Conservation (phyloP, 2,329 filamentous ascomycete genomes). For the Stemphylium lycopersici region DNA sequence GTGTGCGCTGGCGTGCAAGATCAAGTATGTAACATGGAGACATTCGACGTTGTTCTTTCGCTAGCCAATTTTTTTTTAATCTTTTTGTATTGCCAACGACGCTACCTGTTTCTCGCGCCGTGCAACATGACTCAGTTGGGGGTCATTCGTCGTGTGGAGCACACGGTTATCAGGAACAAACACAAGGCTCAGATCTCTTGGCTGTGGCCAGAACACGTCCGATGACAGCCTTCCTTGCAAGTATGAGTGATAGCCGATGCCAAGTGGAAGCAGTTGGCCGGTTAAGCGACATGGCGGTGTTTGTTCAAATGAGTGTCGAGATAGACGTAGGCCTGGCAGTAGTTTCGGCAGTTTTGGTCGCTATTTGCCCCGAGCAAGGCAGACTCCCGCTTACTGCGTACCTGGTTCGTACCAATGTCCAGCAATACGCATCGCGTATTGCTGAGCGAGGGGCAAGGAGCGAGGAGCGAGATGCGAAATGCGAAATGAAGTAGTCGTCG, state of each 20-base stretch:
- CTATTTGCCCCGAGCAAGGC: too few species aligned
- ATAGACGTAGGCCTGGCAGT: background rate
- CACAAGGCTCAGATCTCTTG: slow-evolving; percentile 1
- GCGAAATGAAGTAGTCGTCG: slow-evolving; percentile 1
- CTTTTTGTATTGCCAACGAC: too few species aligned
- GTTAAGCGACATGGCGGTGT: slow-evolving; percentile 2
- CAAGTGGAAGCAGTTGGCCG: slow-evolving; percentile 9
- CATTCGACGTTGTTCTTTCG: too few species aligned
- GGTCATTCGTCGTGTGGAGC: background rate
- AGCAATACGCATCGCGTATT: background rate
- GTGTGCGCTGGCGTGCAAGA: too few species aligned
- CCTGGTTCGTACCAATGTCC: background rate
- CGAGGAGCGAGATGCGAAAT: background rate
- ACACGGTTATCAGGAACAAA: background rate
- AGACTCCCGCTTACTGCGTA: background rate
- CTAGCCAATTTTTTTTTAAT: too few species aligned
- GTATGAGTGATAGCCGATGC: slow-evolving; percentile 1
- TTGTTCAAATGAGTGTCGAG: background rate
- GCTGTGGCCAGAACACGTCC: slow-evolving; percentile 8
- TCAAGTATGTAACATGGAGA: too few species aligned
- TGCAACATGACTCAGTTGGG: background rate
- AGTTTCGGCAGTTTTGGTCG: too few species aligned
- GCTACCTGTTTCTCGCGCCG: background rate
- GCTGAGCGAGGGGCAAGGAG: background rate
- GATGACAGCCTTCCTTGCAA: slow-evolving; percentile 1